Evolutionary conservation across 257 asterid genomes (phyloP).

Genomic region (Hygrophila difformis): DNA sequence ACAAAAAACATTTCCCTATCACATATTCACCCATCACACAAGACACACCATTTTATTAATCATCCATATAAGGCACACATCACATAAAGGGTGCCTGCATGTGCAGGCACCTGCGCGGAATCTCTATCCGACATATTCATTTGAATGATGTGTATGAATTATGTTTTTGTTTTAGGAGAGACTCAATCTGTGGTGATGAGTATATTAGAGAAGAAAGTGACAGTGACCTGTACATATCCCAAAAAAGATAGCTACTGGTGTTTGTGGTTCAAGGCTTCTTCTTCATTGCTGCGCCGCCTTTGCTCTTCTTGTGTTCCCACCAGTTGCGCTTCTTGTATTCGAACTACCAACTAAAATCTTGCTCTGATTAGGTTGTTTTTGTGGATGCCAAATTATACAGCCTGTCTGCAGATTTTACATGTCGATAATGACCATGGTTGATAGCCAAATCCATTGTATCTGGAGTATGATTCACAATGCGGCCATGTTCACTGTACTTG

Average conservation of each 20-base stretch:
- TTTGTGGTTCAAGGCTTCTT: constrained; percentile 24
- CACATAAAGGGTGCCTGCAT: no score
- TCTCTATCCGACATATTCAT: no score
- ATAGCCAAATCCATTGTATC: not conserved
- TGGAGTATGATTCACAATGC: no score
- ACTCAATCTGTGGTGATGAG: constrained; percentile 64
- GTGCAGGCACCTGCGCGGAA: no score
- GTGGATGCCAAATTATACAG: constrained; percentile 1
- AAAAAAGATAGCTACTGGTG: constrained; percentile 17
- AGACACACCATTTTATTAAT: no score
- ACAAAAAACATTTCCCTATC: no score
- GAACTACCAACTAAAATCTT: constrained; percentile 11
- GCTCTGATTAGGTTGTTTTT: not conserved
- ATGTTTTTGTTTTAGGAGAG: constrained; percentile 61
- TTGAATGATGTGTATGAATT: no score
- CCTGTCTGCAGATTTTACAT: not conserved
- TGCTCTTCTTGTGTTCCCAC: no score
- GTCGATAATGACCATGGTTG: constrained; percentile 13
- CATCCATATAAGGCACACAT: no score
- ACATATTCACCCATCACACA: no score
- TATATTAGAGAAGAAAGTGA: constrained; percentile 64
- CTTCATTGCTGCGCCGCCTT: constrained; percentile 25
- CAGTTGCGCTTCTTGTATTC: constrained; percentile 32
- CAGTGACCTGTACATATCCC: constrained; percentile 47
- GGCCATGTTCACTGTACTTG: no score